A percentile compares a stretch with the other conserved stretches of the same genome.
Evolutionary conservation across 495 filamentous ascomycete genomes (phyloP).

Genomic region (Filosporella fistucella): DNA sequence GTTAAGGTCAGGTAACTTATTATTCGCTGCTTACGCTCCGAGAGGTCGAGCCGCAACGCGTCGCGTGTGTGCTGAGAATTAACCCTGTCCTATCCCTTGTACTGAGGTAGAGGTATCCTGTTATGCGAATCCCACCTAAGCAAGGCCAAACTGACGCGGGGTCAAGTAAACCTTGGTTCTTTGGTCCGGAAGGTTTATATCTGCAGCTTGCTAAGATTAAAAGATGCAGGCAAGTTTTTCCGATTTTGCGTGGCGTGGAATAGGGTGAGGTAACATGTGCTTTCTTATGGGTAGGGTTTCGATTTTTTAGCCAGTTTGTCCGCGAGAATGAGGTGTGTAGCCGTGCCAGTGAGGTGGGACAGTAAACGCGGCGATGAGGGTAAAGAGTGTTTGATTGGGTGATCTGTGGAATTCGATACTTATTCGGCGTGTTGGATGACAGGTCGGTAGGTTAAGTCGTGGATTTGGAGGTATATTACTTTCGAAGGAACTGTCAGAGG

Average conservation of each 20-base stretch:
- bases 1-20: too few relatives aligned
- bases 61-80: conserved; percentile 5
- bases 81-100: not conserved
- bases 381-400: conserved; percentile 2
- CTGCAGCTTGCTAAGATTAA: conserved; percentile 10
- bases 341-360: conserved; percentile 9
- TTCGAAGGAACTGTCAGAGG: too few relatives aligned
- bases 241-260: not conserved
- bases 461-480: too few relatives aligned
- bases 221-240: not conserved
- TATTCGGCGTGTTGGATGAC: conserved; percentile 1
- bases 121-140: too few relatives aligned
- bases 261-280: not conserved
- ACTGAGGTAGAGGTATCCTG: conserved; percentile 1
- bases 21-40: conserved; percentile 4
- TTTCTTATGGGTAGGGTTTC: conserved; percentile 9
- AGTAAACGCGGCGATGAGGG: too few relatives aligned
- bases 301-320: conserved; percentile 14
- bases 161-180: not conserved
- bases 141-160: not conserved
- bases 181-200: not conserved
- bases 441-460: not conserved
- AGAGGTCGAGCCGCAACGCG: conserved; percentile 15
- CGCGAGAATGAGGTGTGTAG: conserved; percentile 7
- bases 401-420: not conserved